Base-by-base conservation (phyloP, 495 filamentous ascomycete species). In the Neurospora terricola region DNA sequence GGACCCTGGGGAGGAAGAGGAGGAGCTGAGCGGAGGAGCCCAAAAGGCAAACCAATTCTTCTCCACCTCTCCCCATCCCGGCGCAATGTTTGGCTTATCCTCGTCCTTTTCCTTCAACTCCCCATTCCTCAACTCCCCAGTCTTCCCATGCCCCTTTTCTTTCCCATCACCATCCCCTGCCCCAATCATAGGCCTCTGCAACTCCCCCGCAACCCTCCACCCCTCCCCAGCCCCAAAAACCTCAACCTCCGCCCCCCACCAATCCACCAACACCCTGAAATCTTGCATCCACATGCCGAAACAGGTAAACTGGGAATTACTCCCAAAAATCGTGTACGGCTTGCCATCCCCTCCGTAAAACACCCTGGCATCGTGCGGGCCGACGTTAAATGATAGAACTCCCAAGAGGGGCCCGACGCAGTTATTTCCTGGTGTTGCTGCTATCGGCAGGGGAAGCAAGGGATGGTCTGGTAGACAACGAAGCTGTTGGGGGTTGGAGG, bases 1-100 rank as follows among this genome's bases (percentile, higher is more conserved):
- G 6, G 42, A 45, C 30, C 30, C 34, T 34, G 34, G 34, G n/a
- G 0, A 0, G 42, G 42, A 34, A 34, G n/a, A 48, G n/a, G n/a
- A 30, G 54, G 27, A 66, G 48, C 5, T 14, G 23, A 34, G 54
- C 0, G 54, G 54, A 34, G 54, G 54, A 16, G 87, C 85, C 87
- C 87, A 88, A 78, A 88, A 89, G 10, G 86, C 34, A 48, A 89
- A 88, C 81, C 82, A 89, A 73, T 89, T 88, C 83, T 88, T 88
- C 77, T 89, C 86, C 5, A 88, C 45, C 9, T 74, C 37, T 7
- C 69, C 62, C 71, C 77, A 84, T 16, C 54, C 54, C 5, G 2
- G 0, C 12, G 54, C 23, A 30, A 66, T 34, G 0, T 34, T 14
- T 0, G 54, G 12, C 0, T 30, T 62, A 5, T 62, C 23, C 54